Conservation (phyloP, 768 basidiomycete genomes). For the Pholiota conissans region DNA sequence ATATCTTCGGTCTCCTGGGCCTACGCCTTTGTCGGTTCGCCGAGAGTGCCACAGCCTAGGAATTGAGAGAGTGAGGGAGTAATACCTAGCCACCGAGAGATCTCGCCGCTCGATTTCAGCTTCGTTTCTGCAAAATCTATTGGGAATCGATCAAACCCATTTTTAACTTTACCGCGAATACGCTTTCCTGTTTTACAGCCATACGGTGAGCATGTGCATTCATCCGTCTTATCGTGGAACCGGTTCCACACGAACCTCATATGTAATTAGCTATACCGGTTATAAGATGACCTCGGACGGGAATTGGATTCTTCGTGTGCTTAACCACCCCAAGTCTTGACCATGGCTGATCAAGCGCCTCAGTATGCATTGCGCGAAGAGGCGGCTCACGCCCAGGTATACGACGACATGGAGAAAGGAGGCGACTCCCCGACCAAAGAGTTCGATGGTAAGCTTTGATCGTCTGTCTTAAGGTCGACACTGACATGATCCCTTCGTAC, state of each 20-base stretch:
- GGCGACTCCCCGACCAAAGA: slow-evolving; percentile 17
- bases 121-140: neutral
- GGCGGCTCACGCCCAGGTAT: slow-evolving; percentile 14
- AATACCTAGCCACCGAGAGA: neutral
- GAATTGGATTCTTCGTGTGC: slow-evolving; percentile 9
- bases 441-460: slow-evolving; percentile 25
- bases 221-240: slow-evolving; percentile 17
- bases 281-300: slow-evolving; percentile 17
- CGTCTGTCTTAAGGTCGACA: neutral
- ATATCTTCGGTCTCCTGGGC: neutral
- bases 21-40: neutral
- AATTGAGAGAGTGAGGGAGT: neutral
- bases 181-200: neutral
- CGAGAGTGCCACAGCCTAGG: neutral
- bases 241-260: slow-evolving; percentile 13
- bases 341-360: slow-evolving; percentile 26
- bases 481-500: neutral
- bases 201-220: slow-evolving; percentile 22
- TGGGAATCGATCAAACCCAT: neutral
- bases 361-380: slow-evolving; percentile 24
- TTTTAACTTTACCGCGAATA: slow-evolving; percentile 9
- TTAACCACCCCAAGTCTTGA: slow-evolving; percentile 12
- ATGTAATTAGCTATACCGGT: slow-evolving; percentile 8
- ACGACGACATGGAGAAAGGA: slow-evolving; percentile 27
- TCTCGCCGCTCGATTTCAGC: neutral